Conservation (phyloP, 2,329 filamentous ascomycete genomes). For the Alternaria gansuensis region DNA sequence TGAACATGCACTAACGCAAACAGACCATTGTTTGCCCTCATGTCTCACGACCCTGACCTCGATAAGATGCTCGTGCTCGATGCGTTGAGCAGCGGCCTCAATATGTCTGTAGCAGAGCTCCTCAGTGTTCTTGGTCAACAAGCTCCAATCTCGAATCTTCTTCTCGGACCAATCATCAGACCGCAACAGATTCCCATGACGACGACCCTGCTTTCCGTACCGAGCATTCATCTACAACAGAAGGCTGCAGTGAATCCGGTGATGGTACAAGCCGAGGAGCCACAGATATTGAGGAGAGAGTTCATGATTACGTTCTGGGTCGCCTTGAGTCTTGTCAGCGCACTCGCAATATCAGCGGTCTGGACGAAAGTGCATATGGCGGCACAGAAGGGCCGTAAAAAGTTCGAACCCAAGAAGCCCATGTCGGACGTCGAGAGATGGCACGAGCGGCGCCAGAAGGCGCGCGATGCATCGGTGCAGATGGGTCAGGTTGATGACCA, state of each 20-base stretch:
- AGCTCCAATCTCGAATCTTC: constrained; percentile 15
- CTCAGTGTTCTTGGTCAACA: constrained; percentile 8
- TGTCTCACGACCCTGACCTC: constrained; percentile 4
- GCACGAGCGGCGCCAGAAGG: constrained; percentile 5
- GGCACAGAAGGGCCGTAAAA: neutral
- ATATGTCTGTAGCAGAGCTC: constrained; percentile 13
- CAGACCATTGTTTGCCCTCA: neutral
- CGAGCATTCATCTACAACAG: neutral
- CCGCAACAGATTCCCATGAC: neutral
- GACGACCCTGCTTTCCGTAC: neutral
- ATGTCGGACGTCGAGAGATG: constrained; percentile 14
- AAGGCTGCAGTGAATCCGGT: neutral
- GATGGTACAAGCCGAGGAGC: neutral
- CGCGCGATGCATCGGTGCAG: neutral
- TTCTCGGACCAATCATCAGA: constrained; percentile 7
- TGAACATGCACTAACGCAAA: neutral
- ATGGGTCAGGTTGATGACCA: neutral
- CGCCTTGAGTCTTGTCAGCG: neutral
- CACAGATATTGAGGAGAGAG: neutral
- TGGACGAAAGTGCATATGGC: constrained; percentile 11
- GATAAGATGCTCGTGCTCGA: constrained; percentile 13
- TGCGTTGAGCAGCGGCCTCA: constrained; percentile 10
- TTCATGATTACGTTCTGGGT: constrained; percentile 5
- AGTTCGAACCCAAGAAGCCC: constrained; percentile 1
- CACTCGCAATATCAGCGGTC: constrained; percentile 2